Evolutionary conservation across 179 eudicot species (phyloP).

Genomic region (Monotropa hypopitys): DNA sequence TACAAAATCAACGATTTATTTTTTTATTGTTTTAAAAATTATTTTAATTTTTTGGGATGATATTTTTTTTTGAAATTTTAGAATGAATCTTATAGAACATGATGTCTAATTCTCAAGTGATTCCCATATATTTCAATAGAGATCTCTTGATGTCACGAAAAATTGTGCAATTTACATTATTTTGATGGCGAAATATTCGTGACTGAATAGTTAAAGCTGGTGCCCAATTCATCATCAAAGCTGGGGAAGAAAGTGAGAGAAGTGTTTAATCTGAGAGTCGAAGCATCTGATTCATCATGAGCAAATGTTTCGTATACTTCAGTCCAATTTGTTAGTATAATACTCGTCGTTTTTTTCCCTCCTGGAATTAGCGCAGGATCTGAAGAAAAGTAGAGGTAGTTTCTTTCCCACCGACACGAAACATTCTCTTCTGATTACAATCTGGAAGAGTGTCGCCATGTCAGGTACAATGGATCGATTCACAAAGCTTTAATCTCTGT

Average conservation of each 20-base stretch:
- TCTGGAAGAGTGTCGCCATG: neutral
- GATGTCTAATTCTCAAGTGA: no score
- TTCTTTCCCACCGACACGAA: conserved; percentile 1
- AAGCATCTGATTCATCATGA: neutral
- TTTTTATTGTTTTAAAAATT: no score
- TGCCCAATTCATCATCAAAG: neutral
- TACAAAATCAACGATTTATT: no score
- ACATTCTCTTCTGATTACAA: neutral
- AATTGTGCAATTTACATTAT: no score
- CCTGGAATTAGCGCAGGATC: neutral
- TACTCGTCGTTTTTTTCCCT: neutral
- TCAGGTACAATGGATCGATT: conserved; percentile 1
- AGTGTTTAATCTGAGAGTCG: neutral
- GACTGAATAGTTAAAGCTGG: no score
- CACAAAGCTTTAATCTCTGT: neutral
- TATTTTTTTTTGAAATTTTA: neutral
- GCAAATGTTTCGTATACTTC: neutral
- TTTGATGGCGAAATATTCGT: no score
- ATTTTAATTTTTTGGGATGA: no score
- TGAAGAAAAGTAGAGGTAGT: neutral
- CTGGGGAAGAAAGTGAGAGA: neutral
- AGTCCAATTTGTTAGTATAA: neutral
- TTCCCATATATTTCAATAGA: no score
- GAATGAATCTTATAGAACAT: no score
- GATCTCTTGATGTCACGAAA: neutral